Evolutionary conservation across 2,329 filamentous ascomycete genomes (phyloP), one percentile per base, ranked within the genome.

Genomic region (Fusarium ramigenum): DNA sequence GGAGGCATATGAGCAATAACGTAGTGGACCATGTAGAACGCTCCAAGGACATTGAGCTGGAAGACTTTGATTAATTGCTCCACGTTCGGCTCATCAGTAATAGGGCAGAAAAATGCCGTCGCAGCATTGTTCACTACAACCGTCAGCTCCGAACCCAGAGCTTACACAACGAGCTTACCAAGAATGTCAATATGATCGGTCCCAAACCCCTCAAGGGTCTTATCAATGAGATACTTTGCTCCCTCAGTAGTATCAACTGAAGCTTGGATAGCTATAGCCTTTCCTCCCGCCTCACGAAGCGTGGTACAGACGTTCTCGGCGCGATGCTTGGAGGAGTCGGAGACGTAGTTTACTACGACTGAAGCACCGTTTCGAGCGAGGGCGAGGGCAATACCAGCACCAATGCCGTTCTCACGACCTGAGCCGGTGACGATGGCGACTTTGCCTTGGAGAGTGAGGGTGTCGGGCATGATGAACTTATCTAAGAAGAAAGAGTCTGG

Each of bases 401-500:
- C 84, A 15, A 85, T 84, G 7, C 83, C 83, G 50, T 83, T 85
- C 32, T 85, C 83, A 9, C 80, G 80, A 21, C 83, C 83, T 15
- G 84, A 85, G 32, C 84, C 85, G 2, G 85, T 86, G 14, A 86
- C 76, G 40, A 86, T 83, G 65, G 84, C 84, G 2, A 82, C 74
- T 68, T 86, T 85, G 61, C 81, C 82, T 21, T 75, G 64, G 19
- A 86, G 81, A 9, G 79, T 82, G 23, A 86, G 78, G 3, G 78
- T 81, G 15, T 84, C 82, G 10, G 64, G 54, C 66, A 69, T 69
- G n/a, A 8, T 37, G 30, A 3, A 10, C 9, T 15, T 19, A 0
- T 12, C 8, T 14, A 14, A 5, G 10, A 3, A 12, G 21, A n/a
- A n/a, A 18, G 15, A 2, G 9, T 18, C 4, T 32, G 19, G 14